phyloP scores from a whole-genome alignment of 2,329 filamentous ascomycete species.

The Xylariaceae sp. region DNA sequence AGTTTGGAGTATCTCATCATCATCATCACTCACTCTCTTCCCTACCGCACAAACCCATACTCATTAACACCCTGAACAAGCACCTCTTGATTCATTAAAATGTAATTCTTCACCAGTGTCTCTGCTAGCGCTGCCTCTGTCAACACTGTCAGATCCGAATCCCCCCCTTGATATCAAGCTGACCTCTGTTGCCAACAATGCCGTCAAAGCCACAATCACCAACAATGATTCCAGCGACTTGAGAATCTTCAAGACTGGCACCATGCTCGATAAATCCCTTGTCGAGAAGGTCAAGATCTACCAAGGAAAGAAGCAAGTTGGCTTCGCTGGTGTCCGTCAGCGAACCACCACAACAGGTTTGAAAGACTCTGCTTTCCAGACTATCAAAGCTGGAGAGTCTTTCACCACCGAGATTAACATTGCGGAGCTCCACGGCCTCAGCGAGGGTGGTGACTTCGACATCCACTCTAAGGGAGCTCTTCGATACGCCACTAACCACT shows the following conservation, averaged over 20 bases:
- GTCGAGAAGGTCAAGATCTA: conserved; percentile 53
- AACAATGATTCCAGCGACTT: conserved; percentile 49
- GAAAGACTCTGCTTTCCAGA: conserved; percentile 47
- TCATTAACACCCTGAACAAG: too few relatives aligned
- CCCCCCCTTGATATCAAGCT: conserved; percentile 44
- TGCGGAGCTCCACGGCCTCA: conserved; percentile 53
- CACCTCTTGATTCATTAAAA: conserved; percentile 19
- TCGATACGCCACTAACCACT: conserved; percentile 50
- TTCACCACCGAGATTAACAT: conserved; percentile 53
- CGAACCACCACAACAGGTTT: conserved; percentile 45
- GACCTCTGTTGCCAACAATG: conserved; percentile 47
- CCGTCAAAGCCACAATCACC: conserved; percentile 51
- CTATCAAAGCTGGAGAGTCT: conserved; percentile 46
- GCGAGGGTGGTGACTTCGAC: conserved; percentile 51
- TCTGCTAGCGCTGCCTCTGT: conserved; percentile 33
- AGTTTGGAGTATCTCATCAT: too few relatives aligned
- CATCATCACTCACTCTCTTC: too few relatives aligned
- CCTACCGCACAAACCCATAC: too few relatives aligned
- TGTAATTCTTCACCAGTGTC: conserved; percentile 38
- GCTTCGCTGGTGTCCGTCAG: conserved; percentile 53
- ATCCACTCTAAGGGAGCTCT: conserved; percentile 55
- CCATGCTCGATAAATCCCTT: conserved; percentile 48
- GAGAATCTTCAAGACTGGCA: conserved; percentile 52
- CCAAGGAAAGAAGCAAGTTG: conserved; percentile 42
- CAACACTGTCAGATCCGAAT: conserved; percentile 31